Evolutionary conservation across 768 basidiomycete genomes (phyloP), one percentile per base, ranked within the genome.

Genomic region (Lactarius hengduanensis): DNA sequence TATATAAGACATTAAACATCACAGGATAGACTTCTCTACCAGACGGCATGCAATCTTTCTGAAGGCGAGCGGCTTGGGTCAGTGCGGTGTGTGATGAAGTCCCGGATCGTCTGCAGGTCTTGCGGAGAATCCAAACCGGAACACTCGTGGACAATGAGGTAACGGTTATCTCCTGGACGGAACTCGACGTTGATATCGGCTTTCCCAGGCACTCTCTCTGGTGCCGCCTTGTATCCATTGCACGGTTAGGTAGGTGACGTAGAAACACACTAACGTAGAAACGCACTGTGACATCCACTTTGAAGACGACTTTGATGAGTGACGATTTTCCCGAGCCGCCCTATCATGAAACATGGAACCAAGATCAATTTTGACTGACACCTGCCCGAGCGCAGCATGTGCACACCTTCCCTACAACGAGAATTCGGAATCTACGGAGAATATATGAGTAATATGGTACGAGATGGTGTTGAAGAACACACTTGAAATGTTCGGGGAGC

Each of bases 391-490:
- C 1, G 28, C 28, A 28, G 28, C 28, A 28, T 28, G 28, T 28
- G 28, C 28, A 2, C 28, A 66, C 65, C 61, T 62, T 57, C 13
- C 65, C 65, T 5, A 58, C 22, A 28, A 62, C 61, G 26, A 66
- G 61, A 62, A 62, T 36, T 41, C 57, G 56, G 47, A 66, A 62
- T 34, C 65, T 28, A 28, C 2, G 28, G 28, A 28, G 28, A 28
- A 28, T 28, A 28, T 28, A 28, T 28, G 26, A 28, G 26, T 28
- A 1, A 28, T 28, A 28, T 28, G 26, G 26, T n/a, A 22, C n/a
- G 13, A 9, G 36, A 4, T 7, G 15, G 18, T 41, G 15, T 50
- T 15, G 36, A 18, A 30, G 26, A 13, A 20, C 30, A 28, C 41
- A 62, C 65, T 50, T 66, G 30, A 50, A 28, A 2, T 28, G 28